These are phyloP conservation scores for Blumeria hordei DNA, from an alignment of 2,329 filamentous ascomycete species.

Conservation along the genomic window DNA sequence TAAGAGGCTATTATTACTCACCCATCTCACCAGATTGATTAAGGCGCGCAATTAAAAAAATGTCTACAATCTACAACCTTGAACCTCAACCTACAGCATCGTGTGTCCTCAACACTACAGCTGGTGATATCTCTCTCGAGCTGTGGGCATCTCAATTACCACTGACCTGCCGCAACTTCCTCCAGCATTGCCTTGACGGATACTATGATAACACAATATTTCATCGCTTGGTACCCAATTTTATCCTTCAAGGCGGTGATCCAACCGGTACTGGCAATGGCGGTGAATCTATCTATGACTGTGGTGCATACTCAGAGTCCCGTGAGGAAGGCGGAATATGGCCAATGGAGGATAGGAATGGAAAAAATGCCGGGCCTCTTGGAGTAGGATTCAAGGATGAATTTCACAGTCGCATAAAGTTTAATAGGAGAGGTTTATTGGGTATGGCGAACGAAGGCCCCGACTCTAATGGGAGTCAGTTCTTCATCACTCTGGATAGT, in stretches of 20 bases:
- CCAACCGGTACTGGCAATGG: conserved; percentile 81
- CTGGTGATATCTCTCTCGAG: conserved; percentile 73
- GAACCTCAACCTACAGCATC: conserved; percentile 88
- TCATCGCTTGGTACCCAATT: conserved; percentile 75
- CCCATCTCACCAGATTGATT: not conserved
- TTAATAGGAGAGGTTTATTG: conserved; percentile 69
- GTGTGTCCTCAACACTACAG: conserved; percentile 69
- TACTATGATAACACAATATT: conserved; percentile 92
- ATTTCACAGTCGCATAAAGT: conserved; percentile 76
- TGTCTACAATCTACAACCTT: conserved; percentile 84
- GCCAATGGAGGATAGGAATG: conserved; percentile 39
- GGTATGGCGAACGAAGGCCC: conserved; percentile 88
- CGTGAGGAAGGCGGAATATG: conserved; percentile 15
- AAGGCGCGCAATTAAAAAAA: conserved; percentile 17
- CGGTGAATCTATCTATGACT: conserved; percentile 78
- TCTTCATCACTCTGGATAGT: conserved; percentile 81
- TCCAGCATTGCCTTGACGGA: conserved; percentile 81
- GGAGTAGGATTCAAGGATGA: conserved; percentile 55
- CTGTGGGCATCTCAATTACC: conserved; percentile 91
- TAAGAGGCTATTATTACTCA: too few species aligned
- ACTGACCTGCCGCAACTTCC: conserved; percentile 77
- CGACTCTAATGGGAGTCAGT: conserved; percentile 78
- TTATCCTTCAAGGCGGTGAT: conserved; percentile 86
- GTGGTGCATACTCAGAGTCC: conserved; percentile 37
- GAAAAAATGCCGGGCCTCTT: conserved; percentile 31